Percentiles rank a stretch among this genome's conserved stretches.
Evolutionary conservation across 768 basidiomycete species (phyloP).

Genomic region (Lyophyllum shimeji): DNA sequence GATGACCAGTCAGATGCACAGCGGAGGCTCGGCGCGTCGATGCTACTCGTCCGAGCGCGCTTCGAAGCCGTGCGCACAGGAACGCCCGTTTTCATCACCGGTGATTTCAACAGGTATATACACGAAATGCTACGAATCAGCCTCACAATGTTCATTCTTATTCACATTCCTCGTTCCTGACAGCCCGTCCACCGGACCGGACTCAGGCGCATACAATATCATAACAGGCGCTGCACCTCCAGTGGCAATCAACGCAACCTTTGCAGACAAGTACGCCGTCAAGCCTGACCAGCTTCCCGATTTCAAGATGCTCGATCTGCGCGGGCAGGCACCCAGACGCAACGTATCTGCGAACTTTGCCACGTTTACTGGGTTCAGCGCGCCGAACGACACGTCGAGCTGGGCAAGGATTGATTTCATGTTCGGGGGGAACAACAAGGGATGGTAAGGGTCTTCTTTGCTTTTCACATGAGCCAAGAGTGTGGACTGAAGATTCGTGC

Average conservation of each 20-base stretch:
- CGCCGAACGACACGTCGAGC: constrained; percentile 33
- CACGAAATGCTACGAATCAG: neutral
- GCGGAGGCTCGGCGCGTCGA: constrained; percentile 49
- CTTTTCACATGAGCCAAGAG: neutral
- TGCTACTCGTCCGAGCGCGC: constrained; percentile 47
- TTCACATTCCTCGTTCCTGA: neutral
- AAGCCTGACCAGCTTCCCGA: constrained; percentile 25
- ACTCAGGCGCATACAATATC: constrained; percentile 51
- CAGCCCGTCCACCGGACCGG: constrained; percentile 42
- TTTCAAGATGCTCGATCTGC: constrained; percentile 47
- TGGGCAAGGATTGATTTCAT: constrained; percentile 52
- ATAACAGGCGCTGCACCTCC: constrained; percentile 42
- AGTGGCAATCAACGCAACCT: constrained; percentile 40
- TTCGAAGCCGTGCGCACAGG: constrained; percentile 43
- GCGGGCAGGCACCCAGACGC: constrained; percentile 37
- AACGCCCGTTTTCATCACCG: constrained; percentile 46
- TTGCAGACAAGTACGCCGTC: constrained; percentile 40
- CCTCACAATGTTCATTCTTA: neutral
- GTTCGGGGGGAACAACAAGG: constrained; percentile 45
- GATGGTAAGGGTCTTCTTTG: constrained; percentile 37
- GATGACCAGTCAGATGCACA: constrained; percentile 55
- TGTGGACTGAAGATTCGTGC: neutral
- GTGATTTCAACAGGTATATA: constrained; percentile 50
- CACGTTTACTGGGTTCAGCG: constrained; percentile 51
- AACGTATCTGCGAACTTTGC: constrained; percentile 45